These are phyloP conservation scores for Aspergillus fumigatiaffinis DNA, from an alignment of 2,329 filamentous ascomycete genomes.

Conservation along the genomic window DNA sequence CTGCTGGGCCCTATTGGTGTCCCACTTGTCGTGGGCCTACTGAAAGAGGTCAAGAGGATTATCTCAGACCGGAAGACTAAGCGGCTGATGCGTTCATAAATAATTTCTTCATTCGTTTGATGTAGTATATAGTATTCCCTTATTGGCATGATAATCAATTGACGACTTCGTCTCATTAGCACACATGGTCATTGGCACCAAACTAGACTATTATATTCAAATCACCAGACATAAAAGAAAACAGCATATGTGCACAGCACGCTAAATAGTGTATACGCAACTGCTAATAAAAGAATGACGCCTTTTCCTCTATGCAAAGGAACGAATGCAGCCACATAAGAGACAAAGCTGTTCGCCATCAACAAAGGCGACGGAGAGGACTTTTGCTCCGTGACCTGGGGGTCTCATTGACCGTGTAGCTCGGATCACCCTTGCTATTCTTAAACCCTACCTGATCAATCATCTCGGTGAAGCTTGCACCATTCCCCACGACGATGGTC, in stretches of 20 bases:
- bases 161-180: background rate
- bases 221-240: background rate
- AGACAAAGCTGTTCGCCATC: background rate
- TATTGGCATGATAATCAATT: background rate
- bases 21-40: conserved; percentile 74
- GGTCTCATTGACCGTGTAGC: conserved; percentile 25
- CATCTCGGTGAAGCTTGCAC: conserved; percentile 37
- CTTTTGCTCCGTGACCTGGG: conserved; percentile 8
- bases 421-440: conserved; percentile 24
- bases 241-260: background rate
- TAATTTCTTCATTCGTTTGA: background rate
- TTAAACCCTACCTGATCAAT: conserved; percentile 36
- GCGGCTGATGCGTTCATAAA: conserved; percentile 15
- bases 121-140: conserved; percentile 3
- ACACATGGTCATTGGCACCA: background rate
- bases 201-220: background rate
- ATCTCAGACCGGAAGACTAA: conserved; percentile 28
- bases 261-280: background rate
- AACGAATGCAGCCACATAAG: background rate
- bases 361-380: background rate
- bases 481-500: conserved; percentile 19
- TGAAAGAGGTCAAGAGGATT: conserved; percentile 72
- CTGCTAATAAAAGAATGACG: background rate
- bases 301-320: background rate
- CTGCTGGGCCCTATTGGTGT: conserved; percentile 87